Conservation (phyloP, 140 eudicot genomes). For the Senecio squalidus region DNA sequence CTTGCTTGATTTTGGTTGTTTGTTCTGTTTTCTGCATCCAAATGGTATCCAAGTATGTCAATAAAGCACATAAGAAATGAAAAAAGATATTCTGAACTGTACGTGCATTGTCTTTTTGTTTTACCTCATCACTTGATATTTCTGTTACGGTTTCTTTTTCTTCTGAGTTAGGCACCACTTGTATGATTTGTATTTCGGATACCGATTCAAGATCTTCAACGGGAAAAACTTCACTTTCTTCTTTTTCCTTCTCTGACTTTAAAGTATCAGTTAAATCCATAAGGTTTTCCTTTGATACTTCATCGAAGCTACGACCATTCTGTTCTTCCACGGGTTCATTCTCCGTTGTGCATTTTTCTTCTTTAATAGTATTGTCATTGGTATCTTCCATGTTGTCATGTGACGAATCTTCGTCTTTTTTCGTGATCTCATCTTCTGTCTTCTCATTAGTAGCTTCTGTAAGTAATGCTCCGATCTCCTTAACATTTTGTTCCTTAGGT, state of each 20-base stretch:
- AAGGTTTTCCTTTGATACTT: constrained; percentile 17
- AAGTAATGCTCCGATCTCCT: constrained; percentile 2
- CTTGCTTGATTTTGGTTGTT: constrained; percentile 11
- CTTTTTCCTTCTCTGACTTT: constrained; percentile 17
- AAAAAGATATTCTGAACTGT: neutral
- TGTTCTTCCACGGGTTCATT: constrained; percentile 15
- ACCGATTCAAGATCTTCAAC: constrained; percentile 12
- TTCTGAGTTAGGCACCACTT: constrained; percentile 17
- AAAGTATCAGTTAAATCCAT: constrained; percentile 9
- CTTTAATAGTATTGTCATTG: constrained; percentile 5
- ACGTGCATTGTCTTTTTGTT: neutral
- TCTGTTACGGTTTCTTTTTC: too few species aligned
- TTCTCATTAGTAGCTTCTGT: constrained; percentile 8
- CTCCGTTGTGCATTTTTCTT: constrained; percentile 12
- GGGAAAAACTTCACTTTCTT: constrained; percentile 19
- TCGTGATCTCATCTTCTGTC: constrained; percentile 16
- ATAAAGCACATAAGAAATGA: neutral
- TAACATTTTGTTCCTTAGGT: too few species aligned
- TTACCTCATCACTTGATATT: constrained; percentile 36
- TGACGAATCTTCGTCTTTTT: constrained; percentile 1
- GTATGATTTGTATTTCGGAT: constrained; percentile 18
- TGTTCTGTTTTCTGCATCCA: constrained; percentile 12
- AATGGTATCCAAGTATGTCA: neutral
- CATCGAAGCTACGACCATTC: constrained; percentile 11
- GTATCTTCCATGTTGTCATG: too few species aligned